A percentile compares a stretch with the other conserved stretches of the same genome.
These are phyloP conservation scores for Pholiota conissans DNA, from an alignment of 768 basidiomycete genomes.

Conservation along the genomic window DNA sequence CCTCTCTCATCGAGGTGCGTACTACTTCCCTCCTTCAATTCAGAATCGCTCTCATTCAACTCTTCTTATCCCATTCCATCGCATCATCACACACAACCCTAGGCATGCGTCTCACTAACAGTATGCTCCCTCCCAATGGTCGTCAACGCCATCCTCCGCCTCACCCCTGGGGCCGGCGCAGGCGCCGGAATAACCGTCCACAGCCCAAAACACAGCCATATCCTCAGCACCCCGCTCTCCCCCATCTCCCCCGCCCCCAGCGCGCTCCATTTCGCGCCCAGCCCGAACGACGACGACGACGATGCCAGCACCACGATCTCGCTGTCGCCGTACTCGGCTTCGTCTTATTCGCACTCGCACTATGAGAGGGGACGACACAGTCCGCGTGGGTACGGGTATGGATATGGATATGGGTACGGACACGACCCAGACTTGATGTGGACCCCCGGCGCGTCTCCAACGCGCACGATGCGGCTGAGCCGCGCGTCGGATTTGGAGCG, in stretches of 20 bases:
- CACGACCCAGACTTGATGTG: too few species aligned
- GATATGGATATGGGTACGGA: too few species aligned
- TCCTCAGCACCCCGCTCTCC: neutral
- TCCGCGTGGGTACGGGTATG: too few species aligned
- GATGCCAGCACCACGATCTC: too few species aligned
- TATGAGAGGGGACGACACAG: too few species aligned
- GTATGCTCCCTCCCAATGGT: constrained; percentile 42
- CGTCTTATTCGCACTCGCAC: too few species aligned
- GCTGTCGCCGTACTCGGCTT: too few species aligned
- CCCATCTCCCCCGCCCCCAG: neutral
- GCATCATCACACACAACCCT: neutral
- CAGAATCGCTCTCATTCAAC: neutral
- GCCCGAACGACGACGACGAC: neutral
- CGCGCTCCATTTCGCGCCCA: neutral
- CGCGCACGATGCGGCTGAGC: too few species aligned
- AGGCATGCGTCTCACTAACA: constrained; percentile 35
- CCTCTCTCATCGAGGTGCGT: constrained; percentile 43
- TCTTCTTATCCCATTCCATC: neutral
- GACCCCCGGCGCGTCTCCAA: too few species aligned
- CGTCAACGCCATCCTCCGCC: constrained; percentile 27
- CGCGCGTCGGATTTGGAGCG: too few species aligned
- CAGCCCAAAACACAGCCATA: neutral
- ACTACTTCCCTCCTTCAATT: neutral
- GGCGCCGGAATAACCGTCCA: neutral
- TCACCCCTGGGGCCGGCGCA: too few species aligned